phyloP scores from a whole-genome alignment of 192 early-diverging fungal genomes.

The Backusella sp. region DNA sequence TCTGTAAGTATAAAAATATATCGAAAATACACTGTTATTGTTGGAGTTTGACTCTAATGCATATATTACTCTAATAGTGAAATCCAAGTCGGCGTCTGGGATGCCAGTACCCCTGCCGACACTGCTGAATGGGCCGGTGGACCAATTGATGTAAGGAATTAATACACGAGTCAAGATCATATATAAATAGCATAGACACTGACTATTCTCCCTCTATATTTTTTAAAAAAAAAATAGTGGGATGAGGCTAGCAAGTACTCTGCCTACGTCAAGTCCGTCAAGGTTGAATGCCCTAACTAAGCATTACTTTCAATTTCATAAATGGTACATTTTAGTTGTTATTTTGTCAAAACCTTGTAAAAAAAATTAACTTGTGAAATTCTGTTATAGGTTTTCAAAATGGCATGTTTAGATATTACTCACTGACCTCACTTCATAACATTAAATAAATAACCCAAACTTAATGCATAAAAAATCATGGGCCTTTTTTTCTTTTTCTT shows the following conservation, averaged over 20 bases:
- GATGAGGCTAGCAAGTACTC: not conserved
- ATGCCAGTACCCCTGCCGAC: constrained; percentile 14
- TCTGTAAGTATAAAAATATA: constrained; percentile 8
- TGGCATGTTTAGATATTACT: constrained; percentile 5
- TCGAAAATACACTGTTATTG: not conserved
- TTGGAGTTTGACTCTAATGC: constrained; percentile 26
- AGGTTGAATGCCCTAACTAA: not conserved
- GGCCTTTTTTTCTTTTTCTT: not conserved
- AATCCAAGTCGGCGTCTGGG: constrained; percentile 46
- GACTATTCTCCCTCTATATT: not conserved
- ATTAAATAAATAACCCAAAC: constrained; percentile 1
- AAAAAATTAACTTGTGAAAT: not conserved
- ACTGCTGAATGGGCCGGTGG: constrained; percentile 30
- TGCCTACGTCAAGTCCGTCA: not conserved
- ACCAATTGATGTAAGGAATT: constrained; percentile 24
- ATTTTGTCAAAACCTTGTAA: not conserved
- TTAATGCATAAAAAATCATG: not conserved
- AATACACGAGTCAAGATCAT: not conserved
- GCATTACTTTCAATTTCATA: not conserved
- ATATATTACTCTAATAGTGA: not conserved
- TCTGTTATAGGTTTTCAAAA: not conserved
- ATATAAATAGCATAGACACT: not conserved
- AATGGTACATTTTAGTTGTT: not conserved
- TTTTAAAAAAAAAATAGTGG: not conserved
- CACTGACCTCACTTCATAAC: not conserved